A percentile compares a stretch with the other conserved stretches of the same genome.
phyloP scores from a whole-genome alignment of 306 rosid genomes.

The Glycine tomentella region DNA sequence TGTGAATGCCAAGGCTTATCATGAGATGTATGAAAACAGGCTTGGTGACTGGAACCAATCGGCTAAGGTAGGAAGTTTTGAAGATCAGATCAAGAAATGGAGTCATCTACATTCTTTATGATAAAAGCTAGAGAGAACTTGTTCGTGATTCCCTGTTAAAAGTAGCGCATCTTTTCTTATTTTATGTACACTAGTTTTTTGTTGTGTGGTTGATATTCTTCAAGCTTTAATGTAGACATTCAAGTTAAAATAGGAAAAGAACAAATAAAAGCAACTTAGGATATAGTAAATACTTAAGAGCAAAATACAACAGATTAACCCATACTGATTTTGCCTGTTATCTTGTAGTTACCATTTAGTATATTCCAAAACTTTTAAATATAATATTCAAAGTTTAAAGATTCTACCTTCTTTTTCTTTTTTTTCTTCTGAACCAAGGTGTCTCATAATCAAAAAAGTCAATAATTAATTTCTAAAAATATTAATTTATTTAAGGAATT shows the following conservation, averaged over 20 bases:
- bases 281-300: conserved; percentile 17
- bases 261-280: not conserved
- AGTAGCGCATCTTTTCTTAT: not conserved
- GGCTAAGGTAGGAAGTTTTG: conserved; percentile 76
- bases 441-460: too few relatives aligned
- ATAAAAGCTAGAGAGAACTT: not conserved
- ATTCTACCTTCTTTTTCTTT: too few relatives aligned
- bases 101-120: conserved; percentile 47
- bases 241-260: conserved; percentile 25
- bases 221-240: conserved; percentile 34
- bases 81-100: conserved; percentile 71
- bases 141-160: conserved; percentile 32
- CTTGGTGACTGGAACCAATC: conserved; percentile 65
- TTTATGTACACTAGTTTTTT: conserved; percentile 13
- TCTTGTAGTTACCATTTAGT: not conserved
- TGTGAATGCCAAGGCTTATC: conserved; percentile 56
- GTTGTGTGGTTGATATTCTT: conserved; percentile 43
- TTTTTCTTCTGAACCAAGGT: too few relatives aligned
- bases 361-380: not conserved
- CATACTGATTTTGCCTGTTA: not conserved
- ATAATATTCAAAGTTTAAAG: not conserved
- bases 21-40: conserved; percentile 57
- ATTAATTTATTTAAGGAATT: too few relatives aligned
- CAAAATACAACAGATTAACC: conserved; percentile 12
- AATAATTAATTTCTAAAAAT: too few relatives aligned